A percentile compares a stretch with the other conserved stretches of the same genome.
phyloP scores from a whole-genome alignment of 1,139 yeast species.

The Nakaseomyces delphensis region DNA sequence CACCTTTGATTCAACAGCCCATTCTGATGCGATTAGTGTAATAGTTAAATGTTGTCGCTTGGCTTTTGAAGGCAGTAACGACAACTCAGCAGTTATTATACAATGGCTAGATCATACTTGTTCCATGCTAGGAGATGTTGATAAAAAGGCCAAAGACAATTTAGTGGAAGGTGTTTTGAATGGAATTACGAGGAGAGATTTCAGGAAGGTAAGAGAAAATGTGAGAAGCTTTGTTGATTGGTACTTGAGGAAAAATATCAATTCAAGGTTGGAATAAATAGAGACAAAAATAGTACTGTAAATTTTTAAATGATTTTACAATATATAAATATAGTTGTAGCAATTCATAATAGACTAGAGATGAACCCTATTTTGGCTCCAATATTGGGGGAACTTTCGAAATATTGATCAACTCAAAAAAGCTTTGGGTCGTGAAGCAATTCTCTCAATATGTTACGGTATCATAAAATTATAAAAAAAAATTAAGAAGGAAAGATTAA shows the following conservation, averaged over 20 bases:
- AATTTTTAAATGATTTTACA: no score
- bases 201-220: conserved; percentile 60
- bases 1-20: conserved; percentile 62
- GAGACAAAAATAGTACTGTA: background rate
- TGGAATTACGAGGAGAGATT: conserved; percentile 63
- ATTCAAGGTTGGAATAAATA: conserved; percentile 37
- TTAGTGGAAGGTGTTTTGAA: conserved; percentile 47
- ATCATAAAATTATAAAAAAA: no score
- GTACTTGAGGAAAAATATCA: conserved; percentile 71
- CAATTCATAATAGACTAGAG: no score
- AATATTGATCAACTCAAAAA: no score
- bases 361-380: no score
- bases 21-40: conserved; percentile 68
- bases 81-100: conserved; percentile 31
- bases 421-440: no score
- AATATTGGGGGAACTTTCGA: no score
- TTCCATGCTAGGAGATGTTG: conserved; percentile 48
- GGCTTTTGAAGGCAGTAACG: conserved; percentile 30
- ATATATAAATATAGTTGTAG: no score
- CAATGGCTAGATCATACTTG: conserved; percentile 52
- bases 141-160: conserved; percentile 55
- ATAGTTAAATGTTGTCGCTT: conserved; percentile 58
- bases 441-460: no score
- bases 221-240: conserved; percentile 71
- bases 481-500: background rate